Evolutionary conservation across 176 grass and related monocot genomes (phyloP).

Genomic region (sorghum (Sorghum bicolor)): Sorghum_bicolor_NCBIv3 NC_012871.2:65804001-65804500

Average conservation of each 20-base stretch:
- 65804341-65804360: background rate
- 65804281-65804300: slow-evolving; percentile 79
- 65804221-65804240: slow-evolving; percentile 14
- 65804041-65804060: slow-evolving; percentile 19
- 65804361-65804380: slow-evolving; percentile 63
- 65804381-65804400: slow-evolving; percentile 99
- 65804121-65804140: slow-evolving; percentile 72
- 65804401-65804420: slow-evolving; percentile 59
- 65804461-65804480: slow-evolving; percentile 76
- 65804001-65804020: background rate
- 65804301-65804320: slow-evolving; percentile 60
- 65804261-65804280: slow-evolving; percentile 67
- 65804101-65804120: slow-evolving; percentile 67
- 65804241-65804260: slow-evolving; percentile 62
- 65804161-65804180: slow-evolving; percentile 55
- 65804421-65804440: slow-evolving; percentile 80
- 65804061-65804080: slow-evolving; percentile 58
- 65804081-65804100: slow-evolving; percentile 60
- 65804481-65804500: slow-evolving; percentile 79
- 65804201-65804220: slow-evolving; percentile 6
- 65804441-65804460: slow-evolving; percentile 93
- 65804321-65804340: slow-evolving; percentile 30
- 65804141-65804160: slow-evolving; percentile 78
- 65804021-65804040: slow-evolving; percentile 18
- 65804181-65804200: slow-evolving; percentile 10